A percentile compares a stretch with the other conserved stretches of the same genome.
phyloP scores from a whole-genome alignment of 2,329 filamentous ascomycete genomes.

The Ceratocystis destructans region DNA sequence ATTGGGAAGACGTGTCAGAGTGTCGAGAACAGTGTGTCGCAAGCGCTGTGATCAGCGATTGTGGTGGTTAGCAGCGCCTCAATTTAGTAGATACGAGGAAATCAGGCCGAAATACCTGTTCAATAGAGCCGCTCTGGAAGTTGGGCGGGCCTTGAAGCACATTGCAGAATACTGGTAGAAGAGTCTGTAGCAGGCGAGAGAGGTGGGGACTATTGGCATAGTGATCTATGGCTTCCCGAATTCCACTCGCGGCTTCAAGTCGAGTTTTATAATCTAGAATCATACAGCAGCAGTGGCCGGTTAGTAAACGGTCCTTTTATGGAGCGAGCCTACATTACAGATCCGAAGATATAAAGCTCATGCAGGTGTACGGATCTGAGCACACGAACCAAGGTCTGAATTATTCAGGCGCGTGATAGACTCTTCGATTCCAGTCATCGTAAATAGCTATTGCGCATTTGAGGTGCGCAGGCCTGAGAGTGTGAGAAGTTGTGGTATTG shows the following conservation, averaged over 20 bases:
- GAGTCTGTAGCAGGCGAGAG: constrained; percentile 63
- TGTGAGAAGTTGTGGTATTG: neutral
- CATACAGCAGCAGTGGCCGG: neutral
- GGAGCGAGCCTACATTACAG: neutral
- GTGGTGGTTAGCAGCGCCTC: constrained; percentile 20
- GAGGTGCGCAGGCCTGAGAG: constrained; percentile 6
- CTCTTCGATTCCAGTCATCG: constrained; percentile 42
- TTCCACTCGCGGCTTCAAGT: constrained; percentile 65
- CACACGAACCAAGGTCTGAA: constrained; percentile 39
- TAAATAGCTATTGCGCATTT: constrained; percentile 9
- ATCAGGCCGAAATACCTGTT: constrained; percentile 50
- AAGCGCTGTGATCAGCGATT: constrained; percentile 48
- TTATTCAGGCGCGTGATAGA: constrained; percentile 46
- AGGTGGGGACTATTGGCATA: constrained; percentile 71
- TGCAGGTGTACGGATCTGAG: neutral
- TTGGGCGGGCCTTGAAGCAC: constrained; percentile 76
- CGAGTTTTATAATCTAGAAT: constrained; percentile 45
- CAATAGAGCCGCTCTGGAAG: constrained; percentile 77
- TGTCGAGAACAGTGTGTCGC: constrained; percentile 85
- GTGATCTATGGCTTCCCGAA: constrained; percentile 84
- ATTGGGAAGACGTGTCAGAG: constrained; percentile 72
- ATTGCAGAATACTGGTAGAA: constrained; percentile 79
- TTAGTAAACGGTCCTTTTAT: neutral
- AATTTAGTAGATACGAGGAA: neutral
- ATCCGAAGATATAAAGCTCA: neutral